phyloP scores from a whole-genome alignment of 805 yeast genomes.

The Lipomyces oligophaga region DNA sequence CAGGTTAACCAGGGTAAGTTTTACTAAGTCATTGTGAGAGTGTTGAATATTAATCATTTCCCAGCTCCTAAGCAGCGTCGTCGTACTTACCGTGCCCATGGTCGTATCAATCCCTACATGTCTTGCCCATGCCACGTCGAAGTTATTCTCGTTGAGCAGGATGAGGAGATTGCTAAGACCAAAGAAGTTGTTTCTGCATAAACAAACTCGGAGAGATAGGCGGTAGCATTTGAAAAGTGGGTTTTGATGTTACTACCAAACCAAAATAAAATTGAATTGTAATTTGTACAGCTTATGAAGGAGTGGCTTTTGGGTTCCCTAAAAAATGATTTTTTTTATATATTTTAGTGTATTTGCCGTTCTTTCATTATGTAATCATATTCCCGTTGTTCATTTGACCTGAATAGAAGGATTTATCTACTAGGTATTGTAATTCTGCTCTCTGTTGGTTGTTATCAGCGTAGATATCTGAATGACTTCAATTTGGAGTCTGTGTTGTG shows the following conservation, averaged over 20 bases:
- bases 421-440: too few relatives aligned
- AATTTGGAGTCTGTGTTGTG: too few relatives aligned
- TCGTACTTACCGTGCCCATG: constrained; percentile 99
- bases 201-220: too few relatives aligned
- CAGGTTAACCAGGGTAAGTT: constrained; percentile 82
- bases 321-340: background rate
- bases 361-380: too few relatives aligned
- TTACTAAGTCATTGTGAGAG: background rate
- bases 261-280: background rate
- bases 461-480: too few relatives aligned
- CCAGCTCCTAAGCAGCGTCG: constrained; percentile 98
- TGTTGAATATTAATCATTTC: background rate
- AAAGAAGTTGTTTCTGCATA: constrained; percentile 45
- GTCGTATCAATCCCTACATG: constrained; percentile 99
- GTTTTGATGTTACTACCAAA: too few relatives aligned
- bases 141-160: constrained; percentile 92
- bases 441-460: too few relatives aligned
- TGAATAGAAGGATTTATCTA: too few relatives aligned
- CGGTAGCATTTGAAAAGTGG: too few relatives aligned
- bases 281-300: background rate
- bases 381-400: too few relatives aligned
- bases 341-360: too few relatives aligned
- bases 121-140: constrained; percentile 99
- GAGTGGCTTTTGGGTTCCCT: background rate
- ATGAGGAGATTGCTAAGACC: constrained; percentile 90